A percentile compares a stretch with the other conserved stretches of the same genome.
Evolutionary conservation across 495 filamentous ascomycete species (phyloP).

Genomic region (Filosporella fistucella): DNA sequence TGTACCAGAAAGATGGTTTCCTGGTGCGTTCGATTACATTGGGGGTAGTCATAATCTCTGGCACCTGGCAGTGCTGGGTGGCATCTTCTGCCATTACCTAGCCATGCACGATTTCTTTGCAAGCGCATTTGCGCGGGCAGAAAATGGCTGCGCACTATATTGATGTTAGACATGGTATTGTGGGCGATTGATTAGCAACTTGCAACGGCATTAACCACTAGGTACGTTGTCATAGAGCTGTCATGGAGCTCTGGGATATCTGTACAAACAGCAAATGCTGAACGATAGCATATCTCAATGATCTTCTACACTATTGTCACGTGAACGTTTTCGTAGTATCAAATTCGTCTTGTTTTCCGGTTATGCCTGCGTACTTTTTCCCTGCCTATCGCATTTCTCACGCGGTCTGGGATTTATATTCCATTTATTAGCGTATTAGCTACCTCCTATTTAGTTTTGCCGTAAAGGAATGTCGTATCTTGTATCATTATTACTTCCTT

Average conservation of each 20-base stretch:
- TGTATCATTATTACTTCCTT: too few species aligned
- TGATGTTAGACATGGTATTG: constrained; percentile 12
- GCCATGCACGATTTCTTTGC: constrained; percentile 96
- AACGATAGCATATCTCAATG: background rate
- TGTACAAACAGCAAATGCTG: background rate
- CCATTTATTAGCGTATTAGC: too few species aligned
- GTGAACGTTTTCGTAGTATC: too few species aligned
- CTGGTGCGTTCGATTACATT: constrained; percentile 89
- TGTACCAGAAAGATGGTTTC: constrained; percentile 88
- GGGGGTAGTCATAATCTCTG: constrained; percentile 96
- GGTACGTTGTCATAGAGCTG: background rate
- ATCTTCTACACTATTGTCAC: too few species aligned
- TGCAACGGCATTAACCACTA: too few species aligned
- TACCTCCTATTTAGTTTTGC: too few species aligned
- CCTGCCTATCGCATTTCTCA: too few species aligned
- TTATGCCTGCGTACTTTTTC: too few species aligned
- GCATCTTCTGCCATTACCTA: constrained; percentile 93
- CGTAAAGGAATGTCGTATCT: too few species aligned
- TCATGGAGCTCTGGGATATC: background rate
- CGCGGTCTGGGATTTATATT: too few species aligned
- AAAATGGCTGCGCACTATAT: constrained; percentile 38
- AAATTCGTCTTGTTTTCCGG: background rate
- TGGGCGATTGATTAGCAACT: background rate
- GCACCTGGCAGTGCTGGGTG: constrained; percentile 92
- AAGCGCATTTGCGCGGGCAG: constrained; percentile 70